Percentiles rank a stretch among this genome's conserved stretches.
Conservation (phyloP, 1,139 yeast genomes). For the Scheffersomyces illinoinensis region DNA sequence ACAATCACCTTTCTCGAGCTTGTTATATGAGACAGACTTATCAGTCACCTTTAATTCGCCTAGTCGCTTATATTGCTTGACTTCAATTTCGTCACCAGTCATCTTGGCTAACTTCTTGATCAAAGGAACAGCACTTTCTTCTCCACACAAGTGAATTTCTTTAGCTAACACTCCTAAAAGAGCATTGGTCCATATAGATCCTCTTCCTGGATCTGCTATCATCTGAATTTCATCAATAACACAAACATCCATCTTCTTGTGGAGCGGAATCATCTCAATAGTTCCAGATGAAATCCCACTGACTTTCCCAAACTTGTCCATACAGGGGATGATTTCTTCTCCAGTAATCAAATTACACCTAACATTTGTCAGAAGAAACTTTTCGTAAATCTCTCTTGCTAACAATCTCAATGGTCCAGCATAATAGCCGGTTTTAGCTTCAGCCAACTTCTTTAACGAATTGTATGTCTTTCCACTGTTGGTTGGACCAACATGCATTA, state of each 20-base stretch:
- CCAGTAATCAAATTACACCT: conserved; percentile 90
- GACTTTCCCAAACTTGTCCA: conserved; percentile 66
- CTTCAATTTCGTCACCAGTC: conserved; percentile 78
- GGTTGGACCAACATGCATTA: conserved; percentile 96
- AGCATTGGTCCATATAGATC: conserved; percentile 96
- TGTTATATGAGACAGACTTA: conserved; percentile 30
- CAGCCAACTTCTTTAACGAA: conserved; percentile 68
- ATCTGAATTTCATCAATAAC: conserved; percentile 96
- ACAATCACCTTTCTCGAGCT: conserved; percentile 75
- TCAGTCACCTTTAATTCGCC: conserved; percentile 67
- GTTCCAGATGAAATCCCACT: conserved; percentile 86
- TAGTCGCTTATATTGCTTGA: conserved; percentile 70
- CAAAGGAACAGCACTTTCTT: conserved; percentile 73
- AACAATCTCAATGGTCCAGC: conserved; percentile 92
- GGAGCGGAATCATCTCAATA: conserved; percentile 84
- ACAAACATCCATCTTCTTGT: conserved; percentile 74
- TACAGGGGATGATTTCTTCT: conserved; percentile 78
- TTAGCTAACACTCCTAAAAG: conserved; percentile 82
- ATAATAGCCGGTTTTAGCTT: conserved; percentile 80
- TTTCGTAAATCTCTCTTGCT: conserved; percentile 88
- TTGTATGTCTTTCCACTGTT: conserved; percentile 94
- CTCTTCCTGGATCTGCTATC: conserved; percentile 79
- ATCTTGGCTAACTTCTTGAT: conserved; percentile 56
- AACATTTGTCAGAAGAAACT: conserved; percentile 64
- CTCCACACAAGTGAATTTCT: conserved; percentile 93